Base-by-base conservation (phyloP, 2,329 filamentous ascomycete genomes). In the Cladosporium cucumerinum region DNA sequence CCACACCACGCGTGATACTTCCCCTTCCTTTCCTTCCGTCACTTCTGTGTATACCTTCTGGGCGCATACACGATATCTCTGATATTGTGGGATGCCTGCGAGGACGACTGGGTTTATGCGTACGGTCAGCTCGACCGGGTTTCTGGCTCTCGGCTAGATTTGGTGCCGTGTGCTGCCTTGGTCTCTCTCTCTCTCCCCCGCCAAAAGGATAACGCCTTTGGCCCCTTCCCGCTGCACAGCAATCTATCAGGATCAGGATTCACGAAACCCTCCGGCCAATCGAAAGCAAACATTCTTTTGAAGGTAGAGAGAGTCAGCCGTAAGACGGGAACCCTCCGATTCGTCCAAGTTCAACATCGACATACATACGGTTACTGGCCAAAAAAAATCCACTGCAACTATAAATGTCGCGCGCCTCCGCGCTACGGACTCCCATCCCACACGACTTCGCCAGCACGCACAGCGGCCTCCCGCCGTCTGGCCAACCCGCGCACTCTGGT, bases 331-430 rank as follows among this genome's bases (percentile, higher is more conserved):
- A 43, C 26, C 10, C 8, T 12, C 55, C n/a, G 21, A 58, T 43
- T 43, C 23, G 55, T n/a, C 25, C 23, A 3, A 46, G 18, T 30
- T 14, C n/a, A 46, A 36, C 16, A 32, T 23, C 2, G 10, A 21
- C n/a, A n/a, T n/a, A 28, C 1, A 18, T n/a, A 10, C n/a, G 30
- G 10, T 10, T 14, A 34, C 32, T 34, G 32, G 32, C 32, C 32
- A 34, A 8, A 34, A 34, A 14, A 14, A 4, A 3, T 34, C 32
- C 11, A 18, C n/a, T 28, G 28, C 16, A 60, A 12, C 6, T 23
- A 60, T 46, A 54, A 52, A 62, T 62, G 60, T 62, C 60, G 60
- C 60, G 49, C 48, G 60, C 46, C 49, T 55, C 58, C 21, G 58
- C 58, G 32, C 58, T 46, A 28, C 60, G 51, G 32, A 54, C 60